A percentile compares a stretch with the other conserved stretches of the same genome.
These are phyloP conservation scores for Scheffersomyces coipomensis DNA, from an alignment of 805 yeast species.

Conservation along the genomic window DNA sequence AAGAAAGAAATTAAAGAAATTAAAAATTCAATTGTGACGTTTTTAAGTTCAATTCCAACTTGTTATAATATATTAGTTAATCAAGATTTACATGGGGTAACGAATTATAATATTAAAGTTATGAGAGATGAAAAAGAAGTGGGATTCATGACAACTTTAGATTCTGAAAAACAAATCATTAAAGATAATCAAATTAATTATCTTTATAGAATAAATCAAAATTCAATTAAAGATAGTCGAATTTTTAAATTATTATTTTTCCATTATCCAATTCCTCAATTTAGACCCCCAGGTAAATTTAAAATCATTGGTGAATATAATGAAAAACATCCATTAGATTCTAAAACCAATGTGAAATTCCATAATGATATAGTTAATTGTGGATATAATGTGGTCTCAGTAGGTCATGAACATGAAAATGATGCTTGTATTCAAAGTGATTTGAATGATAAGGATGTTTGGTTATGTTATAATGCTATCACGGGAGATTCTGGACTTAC, in stretches of 20 bases:
- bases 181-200: conserved; percentile 33
- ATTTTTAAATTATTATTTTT: conserved; percentile 31
- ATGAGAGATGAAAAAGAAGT: conserved; percentile 9
- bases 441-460: conserved; percentile 15
- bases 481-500: conserved; percentile 38
- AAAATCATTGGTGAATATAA: conserved; percentile 37
- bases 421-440: conserved; percentile 35
- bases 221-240: background rate
- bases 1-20: background rate
- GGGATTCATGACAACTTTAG: conserved; percentile 33
- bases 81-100: conserved; percentile 28
- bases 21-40: conserved; percentile 16
- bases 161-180: conserved; percentile 26
- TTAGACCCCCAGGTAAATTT: conserved; percentile 37
- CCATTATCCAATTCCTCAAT: conserved; percentile 43
- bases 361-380: conserved; percentile 32
- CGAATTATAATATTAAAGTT: conserved; percentile 34
- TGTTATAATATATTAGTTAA: conserved; percentile 29
- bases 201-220: conserved; percentile 25
- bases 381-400: conserved; percentile 36
- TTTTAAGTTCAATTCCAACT: conserved; percentile 33
- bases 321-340: conserved; percentile 32
- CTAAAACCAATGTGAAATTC: conserved; percentile 25
- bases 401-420: conserved; percentile 45
- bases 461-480: conserved; percentile 40